These are phyloP conservation scores for Notholithocarpus densiflorus DNA, from an alignment of 306 rosid genomes.

Conservation along the genomic window DNA sequence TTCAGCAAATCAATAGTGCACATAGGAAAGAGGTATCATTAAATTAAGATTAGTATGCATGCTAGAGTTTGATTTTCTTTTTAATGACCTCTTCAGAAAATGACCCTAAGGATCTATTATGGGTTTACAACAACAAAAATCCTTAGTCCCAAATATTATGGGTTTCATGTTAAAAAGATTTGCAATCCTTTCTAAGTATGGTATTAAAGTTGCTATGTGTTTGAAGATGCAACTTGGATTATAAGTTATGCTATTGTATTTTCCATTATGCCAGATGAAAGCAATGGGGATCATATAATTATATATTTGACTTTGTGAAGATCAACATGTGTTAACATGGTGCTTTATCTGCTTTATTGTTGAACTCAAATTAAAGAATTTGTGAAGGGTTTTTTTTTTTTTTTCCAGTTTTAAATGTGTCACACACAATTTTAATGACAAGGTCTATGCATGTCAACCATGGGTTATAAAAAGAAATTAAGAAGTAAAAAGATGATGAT, in stretches of 20 bases:
- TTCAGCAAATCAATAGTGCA: background rate
- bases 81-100: background rate
- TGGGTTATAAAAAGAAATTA: conserved; percentile 3
- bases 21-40: background rate
- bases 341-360: background rate
- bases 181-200: too few species aligned
- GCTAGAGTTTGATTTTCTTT: background rate
- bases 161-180: too few species aligned
- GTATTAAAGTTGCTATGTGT: too few species aligned
- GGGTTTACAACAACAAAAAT: background rate
- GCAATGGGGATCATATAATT: background rate
- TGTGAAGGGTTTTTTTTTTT: background rate
- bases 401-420: background rate
- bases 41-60: background rate
- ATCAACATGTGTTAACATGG: background rate
- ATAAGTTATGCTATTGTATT: background rate
- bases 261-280: background rate
- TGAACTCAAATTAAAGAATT: background rate
- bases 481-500: background rate
- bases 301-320: background rate
- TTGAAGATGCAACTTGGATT: background rate
- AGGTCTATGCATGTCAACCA: conserved; percentile 5
- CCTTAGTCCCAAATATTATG: background rate
- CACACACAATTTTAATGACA: background rate
- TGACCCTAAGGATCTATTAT: background rate